Conservation (phyloP, 192 early-diverging fungal genomes). For the Gigaspora rosea region DNA sequence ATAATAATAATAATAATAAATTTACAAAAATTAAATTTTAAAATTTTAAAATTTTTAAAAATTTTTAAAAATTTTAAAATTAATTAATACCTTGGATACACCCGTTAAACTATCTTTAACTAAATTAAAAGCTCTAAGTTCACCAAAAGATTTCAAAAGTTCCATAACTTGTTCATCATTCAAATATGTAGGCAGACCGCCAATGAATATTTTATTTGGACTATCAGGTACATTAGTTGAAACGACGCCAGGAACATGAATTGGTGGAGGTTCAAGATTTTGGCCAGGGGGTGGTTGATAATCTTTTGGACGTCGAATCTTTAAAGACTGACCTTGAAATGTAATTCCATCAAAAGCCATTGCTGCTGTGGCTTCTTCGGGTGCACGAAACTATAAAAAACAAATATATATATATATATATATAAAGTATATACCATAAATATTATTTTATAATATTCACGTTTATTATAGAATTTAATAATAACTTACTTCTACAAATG, state of each 20-base stretch:
- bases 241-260: slow-evolving; percentile 76
- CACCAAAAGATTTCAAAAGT: slow-evolving; percentile 90
- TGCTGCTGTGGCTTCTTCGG: slow-evolving; percentile 86
- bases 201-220: slow-evolving; percentile 93
- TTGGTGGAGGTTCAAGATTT: slow-evolving; percentile 49
- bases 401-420: background rate
- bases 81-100: slow-evolving; percentile 69
- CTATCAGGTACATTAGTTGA: slow-evolving; percentile 90
- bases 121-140: slow-evolving; percentile 88
- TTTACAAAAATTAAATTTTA: background rate
- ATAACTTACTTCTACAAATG: slow-evolving; percentile 84
- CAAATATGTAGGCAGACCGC: slow-evolving; percentile 86
- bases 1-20: too few species aligned
- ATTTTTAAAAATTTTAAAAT: too few species aligned
- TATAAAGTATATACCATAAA: too few species aligned
- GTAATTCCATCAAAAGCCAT: slow-evolving; percentile 93
- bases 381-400: slow-evolving; percentile 70
- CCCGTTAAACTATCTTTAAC: slow-evolving; percentile 81
- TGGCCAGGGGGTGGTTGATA: slow-evolving; percentile 69
- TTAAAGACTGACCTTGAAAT: slow-evolving; percentile 80
- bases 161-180: slow-evolving; percentile 94
- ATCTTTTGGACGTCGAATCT: slow-evolving; percentile 94
- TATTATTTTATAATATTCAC: background rate
- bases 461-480: background rate
- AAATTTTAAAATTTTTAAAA: too few species aligned